Evolutionary conservation across 2,329 filamentous ascomycete species (phyloP).

Genomic region (Cercospora sojina): DNA sequence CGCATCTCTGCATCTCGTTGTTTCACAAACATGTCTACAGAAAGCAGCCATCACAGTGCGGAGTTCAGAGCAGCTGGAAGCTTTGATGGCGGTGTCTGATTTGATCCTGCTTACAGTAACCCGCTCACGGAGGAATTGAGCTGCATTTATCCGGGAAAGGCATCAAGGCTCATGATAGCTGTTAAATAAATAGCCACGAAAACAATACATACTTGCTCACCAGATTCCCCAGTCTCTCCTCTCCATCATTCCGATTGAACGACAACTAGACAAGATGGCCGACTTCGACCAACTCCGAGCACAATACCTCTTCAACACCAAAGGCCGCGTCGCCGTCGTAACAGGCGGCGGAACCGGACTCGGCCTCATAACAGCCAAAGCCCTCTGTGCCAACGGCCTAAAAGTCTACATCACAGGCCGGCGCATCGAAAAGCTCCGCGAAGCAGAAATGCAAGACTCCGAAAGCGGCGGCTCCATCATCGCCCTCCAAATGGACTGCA

Average conservation of each 20-base stretch:
- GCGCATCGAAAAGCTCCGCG: conserved; percentile 47
- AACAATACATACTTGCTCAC: not conserved
- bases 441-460: conserved; percentile 52
- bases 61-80: not conserved
- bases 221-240: not conserved
- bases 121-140: not conserved
- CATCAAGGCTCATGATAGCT: not conserved
- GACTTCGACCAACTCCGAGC: conserved; percentile 30
- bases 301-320: conserved; percentile 41
- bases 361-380: conserved; percentile 50
- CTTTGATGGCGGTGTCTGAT: not conserved
- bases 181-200: not conserved
- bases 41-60: not conserved
- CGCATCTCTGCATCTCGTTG: not conserved
- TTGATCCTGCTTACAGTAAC: not conserved
- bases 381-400: conserved; percentile 50
- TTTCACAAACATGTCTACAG: not conserved
- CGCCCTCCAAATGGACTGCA: conserved; percentile 37
- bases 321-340: conserved; percentile 44
- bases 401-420: conserved; percentile 51
- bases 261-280: conserved; percentile 24
- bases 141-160: not conserved
- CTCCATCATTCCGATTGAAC: not conserved
- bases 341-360: conserved; percentile 50
- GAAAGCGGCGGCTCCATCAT: conserved; percentile 59